Conservation (phyloP, 345 rosid genomes). For the Raphanus raphanistrum region DNA sequence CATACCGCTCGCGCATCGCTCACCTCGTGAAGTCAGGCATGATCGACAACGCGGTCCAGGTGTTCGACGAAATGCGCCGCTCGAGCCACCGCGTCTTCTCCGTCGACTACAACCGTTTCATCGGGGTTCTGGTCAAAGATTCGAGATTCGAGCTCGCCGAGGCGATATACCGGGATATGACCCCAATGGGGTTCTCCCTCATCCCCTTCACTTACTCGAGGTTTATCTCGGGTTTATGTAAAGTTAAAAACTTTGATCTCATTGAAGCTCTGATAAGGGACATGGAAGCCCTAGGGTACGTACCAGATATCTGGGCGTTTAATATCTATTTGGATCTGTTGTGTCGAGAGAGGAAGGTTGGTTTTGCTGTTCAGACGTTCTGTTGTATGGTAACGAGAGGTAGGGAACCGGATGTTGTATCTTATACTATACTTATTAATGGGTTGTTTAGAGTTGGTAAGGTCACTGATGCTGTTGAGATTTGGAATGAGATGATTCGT, state of each 20-base stretch:
- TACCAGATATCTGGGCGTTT: slow-evolving; percentile 86
- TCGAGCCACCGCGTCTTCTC: slow-evolving; percentile 74
- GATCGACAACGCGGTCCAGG: slow-evolving; percentile 69
- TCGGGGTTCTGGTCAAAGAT: slow-evolving; percentile 67
- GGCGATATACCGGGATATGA: slow-evolving; percentile 58
- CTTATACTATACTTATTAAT: slow-evolving; percentile 73
- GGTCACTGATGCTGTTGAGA: slow-evolving; percentile 51
- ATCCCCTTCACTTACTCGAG: slow-evolving; percentile 87
- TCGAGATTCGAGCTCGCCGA: slow-evolving; percentile 78
- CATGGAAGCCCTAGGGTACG: slow-evolving; percentile 62
- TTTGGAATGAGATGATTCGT: slow-evolving; percentile 71
- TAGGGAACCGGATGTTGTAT: slow-evolving; percentile 79
- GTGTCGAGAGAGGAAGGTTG: slow-evolving; percentile 53
- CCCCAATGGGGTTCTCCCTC: slow-evolving; percentile 68
- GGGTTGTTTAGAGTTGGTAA: slow-evolving; percentile 63
- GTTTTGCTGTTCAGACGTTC: slow-evolving; percentile 62
- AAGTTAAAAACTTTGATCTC: slow-evolving; percentile 51
- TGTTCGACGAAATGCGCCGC: slow-evolving; percentile 91
- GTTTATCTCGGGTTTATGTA: slow-evolving; percentile 82
- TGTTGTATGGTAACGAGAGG: slow-evolving; percentile 58
- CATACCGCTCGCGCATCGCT: slow-evolving; percentile 72
- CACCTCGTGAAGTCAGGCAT: slow-evolving; percentile 65
- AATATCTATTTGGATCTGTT: slow-evolving; percentile 73
- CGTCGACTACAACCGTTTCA: slow-evolving; percentile 78
- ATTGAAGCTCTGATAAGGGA: slow-evolving; percentile 59